These are phyloP conservation scores for Phytophthora cactorum DNA, from an alignment of 352 stramenopile genomes.

Conservation along the genomic window DNA sequence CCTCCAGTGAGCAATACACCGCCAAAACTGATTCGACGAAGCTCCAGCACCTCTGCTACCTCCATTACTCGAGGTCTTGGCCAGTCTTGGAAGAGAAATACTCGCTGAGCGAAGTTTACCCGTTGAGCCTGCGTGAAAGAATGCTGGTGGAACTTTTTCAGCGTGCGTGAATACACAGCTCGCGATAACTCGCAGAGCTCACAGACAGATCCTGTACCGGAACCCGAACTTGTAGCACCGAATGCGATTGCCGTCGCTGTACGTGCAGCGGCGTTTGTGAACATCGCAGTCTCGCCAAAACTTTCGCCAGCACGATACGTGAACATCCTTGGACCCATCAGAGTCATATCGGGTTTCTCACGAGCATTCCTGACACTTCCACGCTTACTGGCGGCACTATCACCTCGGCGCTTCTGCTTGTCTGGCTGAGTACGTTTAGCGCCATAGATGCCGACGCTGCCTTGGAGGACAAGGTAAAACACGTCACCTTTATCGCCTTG, in stretches of 20 bases:
- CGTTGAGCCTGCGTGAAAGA: slow-evolving; percentile 57
- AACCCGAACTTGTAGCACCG: slow-evolving; percentile 13
- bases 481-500: slow-evolving; percentile 60
- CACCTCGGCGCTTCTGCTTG: slow-evolving; percentile 15
- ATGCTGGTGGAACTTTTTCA: slow-evolving; percentile 53
- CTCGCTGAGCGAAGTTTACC: slow-evolving; percentile 57
- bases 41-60: slow-evolving; percentile 51
- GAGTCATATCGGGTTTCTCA: slow-evolving; percentile 25
- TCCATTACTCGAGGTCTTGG: slow-evolving; percentile 40
- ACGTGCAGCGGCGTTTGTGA: slow-evolving; percentile 51
- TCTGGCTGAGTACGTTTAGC: slow-evolving; percentile 38
- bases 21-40: slow-evolving; percentile 52
- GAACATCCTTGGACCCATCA: slow-evolving; percentile 53
- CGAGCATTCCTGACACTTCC: slow-evolving; percentile 1
- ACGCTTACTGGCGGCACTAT: slow-evolving; percentile 3
- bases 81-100: slow-evolving; percentile 60
- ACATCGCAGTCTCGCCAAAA: slow-evolving; percentile 66
- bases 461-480: slow-evolving; percentile 64
- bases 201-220: slow-evolving; percentile 30
- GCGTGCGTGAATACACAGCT: slow-evolving; percentile 55
- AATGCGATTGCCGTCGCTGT: slow-evolving; percentile 62
- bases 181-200: slow-evolving; percentile 54
- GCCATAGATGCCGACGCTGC: slow-evolving; percentile 59
- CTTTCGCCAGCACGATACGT: slow-evolving; percentile 54
- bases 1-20: slow-evolving; percentile 42